Percentiles rank a stretch among this genome's conserved stretches.
phyloP scores from a whole-genome alignment of 2,329 filamentous ascomycete genomes.

The Mycosphaerella sp. region DNA sequence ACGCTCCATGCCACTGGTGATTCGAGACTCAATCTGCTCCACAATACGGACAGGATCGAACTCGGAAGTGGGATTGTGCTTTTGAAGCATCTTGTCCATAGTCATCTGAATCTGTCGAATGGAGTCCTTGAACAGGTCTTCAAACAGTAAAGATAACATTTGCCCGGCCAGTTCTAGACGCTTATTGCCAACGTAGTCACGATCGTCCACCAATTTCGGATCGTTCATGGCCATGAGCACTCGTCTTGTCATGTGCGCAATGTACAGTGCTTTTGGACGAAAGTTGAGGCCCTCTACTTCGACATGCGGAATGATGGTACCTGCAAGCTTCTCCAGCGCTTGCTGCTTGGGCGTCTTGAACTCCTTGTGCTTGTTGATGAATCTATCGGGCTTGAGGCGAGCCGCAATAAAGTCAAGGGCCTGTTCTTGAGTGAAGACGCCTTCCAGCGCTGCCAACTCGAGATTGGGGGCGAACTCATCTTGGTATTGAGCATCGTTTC shows the following conservation, averaged over 20 bases:
- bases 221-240: slow-evolving; percentile 93
- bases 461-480: slow-evolving; percentile 95
- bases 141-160: slow-evolving; percentile 86
- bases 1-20: slow-evolving; percentile 88
- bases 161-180: slow-evolving; percentile 90
- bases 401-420: slow-evolving; percentile 87
- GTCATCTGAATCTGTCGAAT: slow-evolving; percentile 81
- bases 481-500: slow-evolving; percentile 80
- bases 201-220: slow-evolving; percentile 82
- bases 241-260: slow-evolving; percentile 95
- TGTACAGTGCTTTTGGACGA: slow-evolving; percentile 91
- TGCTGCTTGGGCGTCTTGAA: slow-evolving; percentile 82
- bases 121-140: slow-evolving; percentile 97
- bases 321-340: slow-evolving; percentile 84
- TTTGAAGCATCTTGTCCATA: slow-evolving; percentile 93
- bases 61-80: slow-evolving; percentile 79
- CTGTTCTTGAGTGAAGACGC: slow-evolving; percentile 88
- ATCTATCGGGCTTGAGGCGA: slow-evolving; percentile 78
- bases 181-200: slow-evolving; percentile 98
- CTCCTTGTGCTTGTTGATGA: slow-evolving; percentile 41
- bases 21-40: slow-evolving; percentile 74
- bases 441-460: slow-evolving; percentile 77
- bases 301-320: slow-evolving; percentile 91
- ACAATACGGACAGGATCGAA: slow-evolving; percentile 85
- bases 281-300: slow-evolving; percentile 89